Conservation (phyloP, 768 basidiomycete genomes). For the Suillus occidentalis region DNA sequence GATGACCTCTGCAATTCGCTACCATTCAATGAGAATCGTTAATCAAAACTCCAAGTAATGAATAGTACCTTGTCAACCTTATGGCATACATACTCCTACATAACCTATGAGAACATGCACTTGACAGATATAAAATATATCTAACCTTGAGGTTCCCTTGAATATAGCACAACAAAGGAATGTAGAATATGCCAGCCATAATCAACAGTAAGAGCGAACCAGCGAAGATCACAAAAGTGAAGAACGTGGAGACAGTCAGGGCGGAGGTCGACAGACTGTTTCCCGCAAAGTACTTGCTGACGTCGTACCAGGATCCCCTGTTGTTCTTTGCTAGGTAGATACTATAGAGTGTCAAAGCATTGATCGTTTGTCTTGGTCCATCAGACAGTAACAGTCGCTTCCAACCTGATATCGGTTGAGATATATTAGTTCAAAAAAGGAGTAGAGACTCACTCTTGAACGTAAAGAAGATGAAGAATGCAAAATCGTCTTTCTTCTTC, state of each 20-base stretch:
- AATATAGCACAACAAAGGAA: constrained; percentile 94
- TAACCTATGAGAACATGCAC: constrained; percentile 9
- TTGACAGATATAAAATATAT: constrained; percentile 6
- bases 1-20: constrained; percentile 94
- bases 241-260: constrained; percentile 84
- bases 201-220: constrained; percentile 82
- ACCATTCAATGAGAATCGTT: constrained; percentile 15
- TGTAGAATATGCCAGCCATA: constrained; percentile 82
- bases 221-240: constrained; percentile 85
- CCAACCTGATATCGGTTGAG: constrained; percentile 54
- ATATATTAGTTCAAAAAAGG: not conserved
- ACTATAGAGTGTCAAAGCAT: constrained; percentile 93
- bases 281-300: constrained; percentile 77
- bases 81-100: constrained; percentile 94
- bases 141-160: constrained; percentile 93
- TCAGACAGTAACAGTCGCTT: constrained; percentile 89
- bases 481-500: constrained; percentile 95
- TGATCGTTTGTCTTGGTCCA: constrained; percentile 96
- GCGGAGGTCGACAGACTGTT: constrained; percentile 78
- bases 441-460: constrained; percentile 80
- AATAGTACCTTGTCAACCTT: constrained; percentile 89
- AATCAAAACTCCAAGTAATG: constrained; percentile 2
- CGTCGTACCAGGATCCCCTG: constrained; percentile 60
- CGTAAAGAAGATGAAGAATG: constrained; percentile 98
- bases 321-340: constrained; percentile 66